A percentile compares a stretch with the other conserved stretches of the same genome.
Evolutionary conservation across 768 basidiomycete species (phyloP).

Genomic region (Chalciporus chontae): DNA sequence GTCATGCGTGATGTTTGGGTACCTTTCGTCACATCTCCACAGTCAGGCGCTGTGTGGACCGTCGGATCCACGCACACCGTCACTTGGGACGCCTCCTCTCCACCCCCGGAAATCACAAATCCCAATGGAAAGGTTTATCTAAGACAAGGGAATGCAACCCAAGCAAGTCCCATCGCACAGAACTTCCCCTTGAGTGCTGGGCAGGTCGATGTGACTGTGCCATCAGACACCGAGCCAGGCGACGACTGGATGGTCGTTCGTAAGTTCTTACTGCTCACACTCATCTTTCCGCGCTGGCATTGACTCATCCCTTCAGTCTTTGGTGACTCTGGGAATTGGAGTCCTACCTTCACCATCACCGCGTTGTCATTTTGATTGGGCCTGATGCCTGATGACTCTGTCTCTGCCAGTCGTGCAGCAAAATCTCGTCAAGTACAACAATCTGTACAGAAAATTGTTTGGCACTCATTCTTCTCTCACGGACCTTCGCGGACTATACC

Average conservation of each 20-base stretch:
- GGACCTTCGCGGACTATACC: slow-evolving; percentile 1
- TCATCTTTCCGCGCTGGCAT: not conserved
- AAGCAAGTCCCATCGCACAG: slow-evolving; percentile 35
- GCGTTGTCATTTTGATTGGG: slow-evolving; percentile 15
- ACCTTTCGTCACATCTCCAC: slow-evolving; percentile 40
- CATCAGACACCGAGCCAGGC: slow-evolving; percentile 33
- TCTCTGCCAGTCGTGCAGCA: not conserved
- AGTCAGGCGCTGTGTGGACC: slow-evolving; percentile 36
- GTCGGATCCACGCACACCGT: slow-evolving; percentile 39
- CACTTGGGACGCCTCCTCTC: slow-evolving; percentile 42
- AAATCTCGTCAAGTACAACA: slow-evolving; percentile 10
- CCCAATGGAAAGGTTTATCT: slow-evolving; percentile 40
- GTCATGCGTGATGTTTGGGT: slow-evolving; percentile 46
- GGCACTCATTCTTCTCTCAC: slow-evolving; percentile 2
- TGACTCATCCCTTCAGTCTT: slow-evolving; percentile 35
- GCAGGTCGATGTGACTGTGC: slow-evolving; percentile 37
- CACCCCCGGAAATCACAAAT: slow-evolving; percentile 49
- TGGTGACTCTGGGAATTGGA: slow-evolving; percentile 53
- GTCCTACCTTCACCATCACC: slow-evolving; percentile 42
- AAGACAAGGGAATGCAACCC: slow-evolving; percentile 31
- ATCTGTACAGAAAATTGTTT: not conserved
- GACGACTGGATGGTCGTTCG: slow-evolving; percentile 42
- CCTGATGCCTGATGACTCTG: not conserved
- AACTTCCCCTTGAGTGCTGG: slow-evolving; percentile 38
- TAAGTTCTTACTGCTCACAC: slow-evolving; percentile 26